Conservation (phyloP, 495 filamentous ascomycete species). For the Emericellopsis terricola region DNA sequence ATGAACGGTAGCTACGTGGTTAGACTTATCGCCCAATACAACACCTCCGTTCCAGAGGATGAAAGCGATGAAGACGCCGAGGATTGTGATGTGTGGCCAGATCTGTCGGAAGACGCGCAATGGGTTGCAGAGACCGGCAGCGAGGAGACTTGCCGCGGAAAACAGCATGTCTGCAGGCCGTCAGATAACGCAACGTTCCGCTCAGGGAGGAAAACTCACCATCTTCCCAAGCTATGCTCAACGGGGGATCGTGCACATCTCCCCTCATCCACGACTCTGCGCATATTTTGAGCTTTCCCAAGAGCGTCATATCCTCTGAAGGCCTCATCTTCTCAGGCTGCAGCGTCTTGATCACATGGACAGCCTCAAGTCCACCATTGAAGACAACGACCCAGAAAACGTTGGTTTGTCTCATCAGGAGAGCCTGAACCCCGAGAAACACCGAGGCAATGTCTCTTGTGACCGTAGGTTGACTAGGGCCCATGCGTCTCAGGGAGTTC, state of each 20-base stretch:
- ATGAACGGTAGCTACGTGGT: conserved; percentile 78
- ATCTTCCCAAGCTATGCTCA: conserved; percentile 25
- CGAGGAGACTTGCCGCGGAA: conserved; percentile 38
- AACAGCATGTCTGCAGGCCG: conserved; percentile 24
- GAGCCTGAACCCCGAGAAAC: conserved; percentile 37
- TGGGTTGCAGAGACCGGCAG: conserved; percentile 35
- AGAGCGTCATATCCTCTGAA: conserved; percentile 7
- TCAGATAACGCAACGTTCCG: too few species aligned
- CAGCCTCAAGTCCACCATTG: conserved; percentile 55
- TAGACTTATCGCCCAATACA: conserved; percentile 86
- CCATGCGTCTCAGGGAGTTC: conserved; percentile 32
- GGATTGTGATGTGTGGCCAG: conserved; percentile 48
- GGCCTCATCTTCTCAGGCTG: conserved; percentile 10
- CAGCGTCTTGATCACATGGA: conserved; percentile 27
- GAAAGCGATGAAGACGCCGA: conserved; percentile 54
- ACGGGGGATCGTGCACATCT: conserved; percentile 46
- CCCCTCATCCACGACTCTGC: conserved; percentile 22
- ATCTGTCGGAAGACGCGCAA: conserved; percentile 29
- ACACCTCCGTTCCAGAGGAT: conserved; percentile 79
- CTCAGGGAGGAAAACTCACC: background rate
- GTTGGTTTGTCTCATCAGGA: conserved; percentile 83
- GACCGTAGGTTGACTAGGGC: conserved; percentile 7
- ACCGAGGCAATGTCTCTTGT: conserved; percentile 23
- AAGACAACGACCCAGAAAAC: conserved; percentile 89
- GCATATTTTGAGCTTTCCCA: conserved; percentile 12